These are phyloP conservation scores for Hydnomerulius pinastri DNA, from an alignment of 768 basidiomycete genomes.

Conservation along the genomic window DNA sequence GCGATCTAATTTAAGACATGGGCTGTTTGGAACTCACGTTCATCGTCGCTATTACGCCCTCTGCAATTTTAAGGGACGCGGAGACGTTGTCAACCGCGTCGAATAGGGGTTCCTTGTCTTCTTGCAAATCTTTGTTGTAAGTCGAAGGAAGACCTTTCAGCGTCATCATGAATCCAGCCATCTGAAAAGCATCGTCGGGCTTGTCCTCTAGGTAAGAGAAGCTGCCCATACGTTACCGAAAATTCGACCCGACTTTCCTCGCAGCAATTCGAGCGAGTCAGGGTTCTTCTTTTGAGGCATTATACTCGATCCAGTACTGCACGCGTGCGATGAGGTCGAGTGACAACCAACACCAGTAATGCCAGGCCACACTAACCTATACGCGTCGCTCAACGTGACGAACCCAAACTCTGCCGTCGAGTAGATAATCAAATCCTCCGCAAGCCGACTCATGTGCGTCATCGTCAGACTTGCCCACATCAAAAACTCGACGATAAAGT, in stretches of 20 bases:
- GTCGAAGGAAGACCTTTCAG: constrained; percentile 97
- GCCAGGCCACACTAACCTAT: constrained; percentile 62
- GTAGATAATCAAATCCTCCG: constrained; percentile 96
- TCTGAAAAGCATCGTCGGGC: constrained; percentile 46
- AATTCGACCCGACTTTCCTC: constrained; percentile 92
- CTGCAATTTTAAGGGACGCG: constrained; percentile 87
- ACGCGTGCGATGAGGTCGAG: neutral
- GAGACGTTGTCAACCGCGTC: constrained; percentile 89
- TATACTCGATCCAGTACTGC: constrained; percentile 95
- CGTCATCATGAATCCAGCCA: constrained; percentile 97
- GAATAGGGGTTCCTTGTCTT: constrained; percentile 97
- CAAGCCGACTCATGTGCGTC: constrained; percentile 91
- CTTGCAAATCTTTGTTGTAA: constrained; percentile 99
- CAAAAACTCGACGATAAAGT: constrained; percentile 96
- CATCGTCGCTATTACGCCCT: constrained; percentile 92
- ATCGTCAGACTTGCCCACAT: constrained; percentile 94
- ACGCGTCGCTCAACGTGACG: constrained; percentile 93
- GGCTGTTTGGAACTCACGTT: constrained; percentile 52
- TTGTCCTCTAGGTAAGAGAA: neutral
- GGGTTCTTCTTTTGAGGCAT: constrained; percentile 99
- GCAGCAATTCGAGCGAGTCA: constrained; percentile 91
- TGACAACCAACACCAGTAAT: neutral
- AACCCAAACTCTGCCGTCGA: constrained; percentile 98
- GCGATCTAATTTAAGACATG: neutral
- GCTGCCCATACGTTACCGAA: constrained; percentile 76